These are phyloP conservation scores for Sporothrix brunneoviolacea DNA, from an alignment of 2,329 filamentous ascomycete species.

Conservation along the genomic window DNA sequence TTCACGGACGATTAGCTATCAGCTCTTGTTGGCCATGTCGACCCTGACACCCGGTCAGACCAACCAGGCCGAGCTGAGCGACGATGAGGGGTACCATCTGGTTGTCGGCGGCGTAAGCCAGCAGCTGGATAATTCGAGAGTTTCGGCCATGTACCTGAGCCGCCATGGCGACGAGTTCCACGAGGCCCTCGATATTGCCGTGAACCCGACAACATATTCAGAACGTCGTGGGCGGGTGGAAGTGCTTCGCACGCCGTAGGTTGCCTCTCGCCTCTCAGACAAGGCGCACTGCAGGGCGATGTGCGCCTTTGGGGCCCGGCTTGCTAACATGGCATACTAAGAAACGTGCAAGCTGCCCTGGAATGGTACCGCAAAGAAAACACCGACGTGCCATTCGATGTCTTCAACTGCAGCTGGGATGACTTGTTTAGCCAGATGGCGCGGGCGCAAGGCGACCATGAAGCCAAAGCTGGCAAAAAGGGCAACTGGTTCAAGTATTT, in stretches of 20 bases:
- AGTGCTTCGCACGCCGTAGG: constrained; percentile 1
- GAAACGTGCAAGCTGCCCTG: background rate
- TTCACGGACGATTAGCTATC: background rate
- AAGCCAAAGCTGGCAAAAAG: background rate
- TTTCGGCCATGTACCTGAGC: constrained; percentile 4
- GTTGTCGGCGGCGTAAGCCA: background rate
- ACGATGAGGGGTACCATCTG: constrained; percentile 5
- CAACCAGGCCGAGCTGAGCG: constrained; percentile 3
- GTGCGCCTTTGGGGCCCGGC: no score
- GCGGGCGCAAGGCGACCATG: constrained; percentile 6
- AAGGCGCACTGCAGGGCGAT: no score
- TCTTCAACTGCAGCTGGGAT: constrained; percentile 10
- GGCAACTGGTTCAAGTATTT: constrained; percentile 6
- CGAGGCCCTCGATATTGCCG: constrained; percentile 2
- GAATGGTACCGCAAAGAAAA: constrained; percentile 3
- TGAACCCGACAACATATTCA: constrained; percentile 5
- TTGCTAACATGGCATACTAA: background rate
- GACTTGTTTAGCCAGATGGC: constrained; percentile 11
- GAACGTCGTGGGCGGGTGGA: background rate
- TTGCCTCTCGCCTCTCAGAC: background rate
- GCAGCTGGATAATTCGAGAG: background rate
- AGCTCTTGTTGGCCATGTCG: background rate
- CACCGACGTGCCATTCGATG: constrained; percentile 1
- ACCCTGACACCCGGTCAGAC: background rate
- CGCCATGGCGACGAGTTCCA: constrained; percentile 9